phyloP scores from a whole-genome alignment of 176 grass and related monocot species.

The Thalia dealbata region DNA sequence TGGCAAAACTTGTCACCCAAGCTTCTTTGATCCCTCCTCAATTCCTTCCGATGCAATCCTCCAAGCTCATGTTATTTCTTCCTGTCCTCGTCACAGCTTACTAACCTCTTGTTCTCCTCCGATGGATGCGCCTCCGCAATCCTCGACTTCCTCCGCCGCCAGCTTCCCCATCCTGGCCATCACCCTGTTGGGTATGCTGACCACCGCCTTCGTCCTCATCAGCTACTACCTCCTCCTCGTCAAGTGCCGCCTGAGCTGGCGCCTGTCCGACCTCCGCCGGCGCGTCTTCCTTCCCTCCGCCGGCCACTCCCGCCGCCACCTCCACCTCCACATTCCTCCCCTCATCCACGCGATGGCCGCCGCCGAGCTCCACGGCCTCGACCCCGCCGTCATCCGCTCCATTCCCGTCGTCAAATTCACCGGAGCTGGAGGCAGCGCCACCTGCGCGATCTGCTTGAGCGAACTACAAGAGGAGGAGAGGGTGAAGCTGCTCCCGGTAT shows the following conservation, averaged over 20 bases:
- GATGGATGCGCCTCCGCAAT: neutral
- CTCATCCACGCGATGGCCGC: conserved; percentile 44
- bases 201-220: conserved; percentile 50
- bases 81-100: neutral
- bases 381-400: conserved; percentile 42
- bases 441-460: conserved; percentile 72
- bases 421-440: neutral
- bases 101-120: neutral
- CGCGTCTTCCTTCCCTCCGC: conserved; percentile 8
- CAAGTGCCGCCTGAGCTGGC: conserved; percentile 52
- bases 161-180: conserved; percentile 54
- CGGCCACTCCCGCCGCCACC: conserved; percentile 17
- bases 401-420: conserved; percentile 59
- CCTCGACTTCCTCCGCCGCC: neutral
- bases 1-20: neutral
- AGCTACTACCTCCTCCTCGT: conserved; percentile 72
- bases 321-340: conserved; percentile 25
- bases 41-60: neutral
- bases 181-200: conserved; percentile 58
- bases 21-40: neutral
- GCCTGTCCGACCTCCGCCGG: neutral
- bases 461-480: conserved; percentile 63
- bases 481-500: conserved; percentile 64
- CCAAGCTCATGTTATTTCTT: neutral
- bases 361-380: conserved; percentile 35